Conservation (phyloP, 345 rosid genomes). For the Ricinus communis region DNA sequence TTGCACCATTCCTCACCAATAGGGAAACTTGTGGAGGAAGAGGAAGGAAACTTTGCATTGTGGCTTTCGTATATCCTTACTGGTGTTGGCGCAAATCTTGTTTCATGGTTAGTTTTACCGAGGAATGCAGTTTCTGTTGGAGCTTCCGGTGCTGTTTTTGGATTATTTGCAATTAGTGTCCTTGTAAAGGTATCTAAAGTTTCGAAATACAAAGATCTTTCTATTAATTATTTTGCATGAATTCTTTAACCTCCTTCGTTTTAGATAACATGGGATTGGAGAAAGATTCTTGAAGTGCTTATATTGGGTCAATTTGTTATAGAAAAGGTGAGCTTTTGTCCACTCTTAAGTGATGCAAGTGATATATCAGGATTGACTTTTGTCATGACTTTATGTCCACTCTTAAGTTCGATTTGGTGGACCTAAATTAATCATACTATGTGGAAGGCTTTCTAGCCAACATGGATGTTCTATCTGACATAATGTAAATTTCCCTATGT, state of each 20-base stretch:
- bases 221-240: background rate
- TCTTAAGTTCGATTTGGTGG: background rate
- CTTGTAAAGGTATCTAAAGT: constrained; percentile 68
- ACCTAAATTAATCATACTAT: background rate
- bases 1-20: constrained; percentile 17
- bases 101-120: constrained; percentile 89
- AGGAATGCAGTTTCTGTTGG: constrained; percentile 90
- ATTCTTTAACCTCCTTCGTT: background rate
- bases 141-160: constrained; percentile 95
- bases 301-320: constrained; percentile 89
- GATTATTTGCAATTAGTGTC: constrained; percentile 81
- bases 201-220: background rate
- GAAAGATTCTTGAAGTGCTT: constrained; percentile 93
- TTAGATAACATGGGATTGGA: constrained; percentile 96
- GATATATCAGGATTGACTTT: too few relatives aligned
- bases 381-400: background rate
- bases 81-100: constrained; percentile 86
- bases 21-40: constrained; percentile 98
- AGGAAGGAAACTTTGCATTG: constrained; percentile 77
- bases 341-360: background rate
- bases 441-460: background rate
- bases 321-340: constrained; percentile 54
- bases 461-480: background rate
- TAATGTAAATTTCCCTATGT: background rate
- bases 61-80: constrained; percentile 83